Conservation (phyloP, 257 asterid genomes). For the Nyctanthes arbortristis region DNA sequence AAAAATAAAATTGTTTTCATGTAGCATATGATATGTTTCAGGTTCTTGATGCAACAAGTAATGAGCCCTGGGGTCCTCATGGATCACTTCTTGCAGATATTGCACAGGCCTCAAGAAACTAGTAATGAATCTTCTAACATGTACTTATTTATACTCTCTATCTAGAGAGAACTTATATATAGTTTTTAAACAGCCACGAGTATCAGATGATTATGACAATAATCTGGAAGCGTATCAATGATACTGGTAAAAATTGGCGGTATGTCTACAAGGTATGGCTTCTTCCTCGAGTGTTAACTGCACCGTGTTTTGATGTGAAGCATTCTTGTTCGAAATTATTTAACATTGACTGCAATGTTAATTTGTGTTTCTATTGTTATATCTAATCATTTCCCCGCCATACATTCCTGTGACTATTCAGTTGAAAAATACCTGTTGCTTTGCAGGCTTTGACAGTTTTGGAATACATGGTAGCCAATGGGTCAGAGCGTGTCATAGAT, state of each 20-base stretch:
- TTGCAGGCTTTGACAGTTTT: constrained; percentile 81
- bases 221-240: constrained; percentile 92
- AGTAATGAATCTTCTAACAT: constrained; percentile 35
- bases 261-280: constrained; percentile 90
- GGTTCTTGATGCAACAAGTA: constrained; percentile 98
- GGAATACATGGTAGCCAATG: constrained; percentile 93
- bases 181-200: constrained; percentile 66
- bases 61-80: constrained; percentile 99
- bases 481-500: constrained; percentile 88
- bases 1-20: not conserved
- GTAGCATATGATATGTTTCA: constrained; percentile 27
- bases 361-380: constrained; percentile 6
- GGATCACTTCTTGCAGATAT: constrained; percentile 93
- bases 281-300: not conserved
- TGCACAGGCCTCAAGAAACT: constrained; percentile 85
- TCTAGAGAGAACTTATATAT: constrained; percentile 21
- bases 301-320: not conserved
- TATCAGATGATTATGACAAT: constrained; percentile 90
- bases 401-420: constrained; percentile 16
- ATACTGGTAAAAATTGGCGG: constrained; percentile 95
- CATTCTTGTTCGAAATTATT: constrained; percentile 5
- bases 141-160: not conserved
- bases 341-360: constrained; percentile 5
- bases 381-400: constrained; percentile 7
- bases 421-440: constrained; percentile 17